These are phyloP conservation scores for Conticribra guillardii DNA, from an alignment of 108 stramenopile species.

Conservation along the genomic window DNA sequence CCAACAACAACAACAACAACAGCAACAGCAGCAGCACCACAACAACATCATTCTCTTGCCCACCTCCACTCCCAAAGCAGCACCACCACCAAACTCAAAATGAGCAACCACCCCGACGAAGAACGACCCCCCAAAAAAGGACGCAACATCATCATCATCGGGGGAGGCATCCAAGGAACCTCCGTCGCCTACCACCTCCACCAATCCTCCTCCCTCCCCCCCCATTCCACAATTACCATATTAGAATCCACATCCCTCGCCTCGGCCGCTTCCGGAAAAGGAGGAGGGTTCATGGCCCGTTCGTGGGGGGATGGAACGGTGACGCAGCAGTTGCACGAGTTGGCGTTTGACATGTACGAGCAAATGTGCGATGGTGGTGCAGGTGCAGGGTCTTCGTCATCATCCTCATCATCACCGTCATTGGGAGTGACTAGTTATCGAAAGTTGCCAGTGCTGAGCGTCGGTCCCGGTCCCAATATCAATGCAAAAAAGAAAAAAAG, in stretches of 20 bases:
- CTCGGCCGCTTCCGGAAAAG: constrained; percentile 88
- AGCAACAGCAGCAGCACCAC: too few relatives aligned
- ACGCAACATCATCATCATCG: constrained; percentile 70
- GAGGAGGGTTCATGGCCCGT: constrained; percentile 91
- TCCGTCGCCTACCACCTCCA: constrained; percentile 70
- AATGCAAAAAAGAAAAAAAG: constrained; percentile 13
- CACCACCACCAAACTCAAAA: too few relatives aligned
- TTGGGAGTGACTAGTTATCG: constrained; percentile 72
- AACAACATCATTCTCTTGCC: too few relatives aligned
- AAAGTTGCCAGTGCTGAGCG: constrained; percentile 80
- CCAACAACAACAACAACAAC: too few relatives aligned
- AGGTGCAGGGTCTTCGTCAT: too few relatives aligned
- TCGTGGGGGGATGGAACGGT: constrained; percentile 38
- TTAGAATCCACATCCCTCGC: constrained; percentile 78
- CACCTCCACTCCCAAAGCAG: too few relatives aligned
- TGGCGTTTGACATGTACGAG: constrained; percentile 87
- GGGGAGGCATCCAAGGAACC: constrained; percentile 87
- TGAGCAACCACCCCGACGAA: constrained; percentile 20
- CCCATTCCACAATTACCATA: constrained; percentile 59
- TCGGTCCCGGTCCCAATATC: constrained; percentile 55
- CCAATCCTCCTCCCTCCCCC: constrained; percentile 19
- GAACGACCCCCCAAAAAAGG: constrained; percentile 33
- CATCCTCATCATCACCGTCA: too few relatives aligned
- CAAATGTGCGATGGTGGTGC: constrained; percentile 53
- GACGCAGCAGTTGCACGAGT: constrained; percentile 37